Conservation (phyloP, 1,284 basidiomycete genomes). For the Thelephora terrestris region DNA sequence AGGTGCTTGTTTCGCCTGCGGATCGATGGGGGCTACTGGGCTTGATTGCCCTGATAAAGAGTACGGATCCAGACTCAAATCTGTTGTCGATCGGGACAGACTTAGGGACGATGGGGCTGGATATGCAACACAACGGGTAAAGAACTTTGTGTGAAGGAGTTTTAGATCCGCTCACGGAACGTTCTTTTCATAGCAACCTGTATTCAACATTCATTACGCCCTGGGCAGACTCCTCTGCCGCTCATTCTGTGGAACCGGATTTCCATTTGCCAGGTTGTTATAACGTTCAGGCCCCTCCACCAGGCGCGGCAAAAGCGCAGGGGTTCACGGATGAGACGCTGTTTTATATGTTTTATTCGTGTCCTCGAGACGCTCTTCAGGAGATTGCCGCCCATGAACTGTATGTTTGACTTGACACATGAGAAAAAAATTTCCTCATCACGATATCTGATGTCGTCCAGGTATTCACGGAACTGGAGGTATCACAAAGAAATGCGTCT, state of each 20-base stretch:
- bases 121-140: conserved; percentile 79
- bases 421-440: conserved; percentile 3
- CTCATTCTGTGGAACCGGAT: conserved; percentile 80
- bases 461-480: conserved; percentile 94
- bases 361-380: conserved; percentile 87
- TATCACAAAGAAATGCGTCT: conserved; percentile 93
- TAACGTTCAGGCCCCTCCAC: conserved; percentile 85
- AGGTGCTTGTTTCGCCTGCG: conserved; percentile 88
- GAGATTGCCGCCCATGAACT: conserved; percentile 94
- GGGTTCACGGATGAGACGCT: conserved; percentile 96
- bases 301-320: conserved; percentile 78
- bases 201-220: conserved; percentile 95
- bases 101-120: conserved; percentile 86
- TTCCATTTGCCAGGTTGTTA: conserved; percentile 92
- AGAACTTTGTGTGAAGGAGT: conserved; percentile 18
- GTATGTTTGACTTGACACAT: conserved; percentile 37
- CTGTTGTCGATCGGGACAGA: conserved; percentile 88
- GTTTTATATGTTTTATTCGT: conserved; percentile 98
- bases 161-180: conserved; percentile 1
- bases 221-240: conserved; percentile 85
- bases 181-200: conserved; percentile 50
- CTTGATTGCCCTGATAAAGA: conserved; percentile 86
- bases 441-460: conserved; percentile 20
- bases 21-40: conserved; percentile 93
- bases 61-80: conserved; percentile 79